Conservation (phyloP, 306 rosid species). For the Quercus wislizeni region DNA sequence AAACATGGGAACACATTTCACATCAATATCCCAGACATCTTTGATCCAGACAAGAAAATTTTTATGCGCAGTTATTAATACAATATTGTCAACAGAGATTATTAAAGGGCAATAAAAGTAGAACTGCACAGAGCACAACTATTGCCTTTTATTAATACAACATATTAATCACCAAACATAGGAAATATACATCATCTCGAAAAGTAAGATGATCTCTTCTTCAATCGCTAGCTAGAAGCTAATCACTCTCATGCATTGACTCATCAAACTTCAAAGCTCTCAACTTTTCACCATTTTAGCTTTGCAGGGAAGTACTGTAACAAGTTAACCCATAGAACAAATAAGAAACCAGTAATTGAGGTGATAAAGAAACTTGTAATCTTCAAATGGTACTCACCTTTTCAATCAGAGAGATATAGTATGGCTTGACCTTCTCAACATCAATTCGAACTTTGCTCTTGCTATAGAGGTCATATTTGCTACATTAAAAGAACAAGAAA, state of each 20-base stretch:
- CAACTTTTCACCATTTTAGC: constrained; percentile 62
- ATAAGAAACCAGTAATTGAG: not conserved
- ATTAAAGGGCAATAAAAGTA: not conserved
- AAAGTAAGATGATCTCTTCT: constrained; percentile 5
- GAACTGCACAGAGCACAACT: not conserved
- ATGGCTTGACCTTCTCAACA: constrained; percentile 71
- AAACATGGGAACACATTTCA: too few relatives aligned
- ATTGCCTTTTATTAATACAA: constrained; percentile 12
- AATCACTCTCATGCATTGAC: not conserved
- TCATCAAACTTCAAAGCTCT: constrained; percentile 1
- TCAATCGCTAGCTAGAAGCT: not conserved
- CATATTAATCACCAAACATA: not conserved
- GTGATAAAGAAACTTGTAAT: not conserved
- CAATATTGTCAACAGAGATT: not conserved
- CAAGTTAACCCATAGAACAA: not conserved
- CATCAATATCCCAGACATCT: too few relatives aligned
- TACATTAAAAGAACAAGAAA: constrained; percentile 10
- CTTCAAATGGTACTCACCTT: constrained; percentile 39
- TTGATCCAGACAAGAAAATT: too few relatives aligned
- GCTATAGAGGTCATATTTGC: constrained; percentile 86
- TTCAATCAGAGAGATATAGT: constrained; percentile 68
- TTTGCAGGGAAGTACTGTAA: constrained; percentile 80
- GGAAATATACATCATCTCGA: constrained; percentile 1
- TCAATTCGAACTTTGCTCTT: constrained; percentile 70
- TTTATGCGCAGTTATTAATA: too few relatives aligned